Evolutionary conservation across 129 eudicot species (phyloP).

Genomic region (Flaveria linearis): DNA sequence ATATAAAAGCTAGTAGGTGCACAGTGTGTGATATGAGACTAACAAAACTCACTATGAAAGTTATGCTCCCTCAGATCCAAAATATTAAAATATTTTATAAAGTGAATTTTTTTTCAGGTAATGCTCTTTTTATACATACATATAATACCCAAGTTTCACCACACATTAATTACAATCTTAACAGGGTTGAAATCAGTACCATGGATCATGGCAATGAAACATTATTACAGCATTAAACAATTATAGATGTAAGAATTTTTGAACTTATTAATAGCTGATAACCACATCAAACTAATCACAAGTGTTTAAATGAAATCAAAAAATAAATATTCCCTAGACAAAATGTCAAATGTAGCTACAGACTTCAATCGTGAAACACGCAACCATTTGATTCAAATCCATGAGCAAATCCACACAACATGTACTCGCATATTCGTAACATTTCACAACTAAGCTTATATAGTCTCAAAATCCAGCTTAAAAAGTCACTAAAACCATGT

Average conservation of each 20-base stretch:
- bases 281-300: background rate
- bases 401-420: background rate
- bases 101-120: background rate
- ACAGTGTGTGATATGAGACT: background rate
- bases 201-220: background rate
- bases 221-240: background rate
- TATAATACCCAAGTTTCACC: background rate
- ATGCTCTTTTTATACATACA: background rate
- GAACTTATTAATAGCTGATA: background rate
- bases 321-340: background rate
- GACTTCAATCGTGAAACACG: background rate
- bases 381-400: background rate
- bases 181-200: background rate
- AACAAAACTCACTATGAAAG: background rate
- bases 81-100: background rate
- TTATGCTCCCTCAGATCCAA: background rate
- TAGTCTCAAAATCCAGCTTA: background rate
- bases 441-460: background rate
- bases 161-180: background rate
- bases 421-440: background rate
- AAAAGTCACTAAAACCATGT: background rate
- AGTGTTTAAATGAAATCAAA: background rate
- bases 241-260: background rate
- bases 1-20: conserved; percentile 1
- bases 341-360: background rate